A percentile compares a stretch with the other conserved stretches of the same genome.
These are phyloP conservation scores for Eucommia ulmoides DNA, from an alignment of 257 asterid genomes.

Conservation along the genomic window DNA sequence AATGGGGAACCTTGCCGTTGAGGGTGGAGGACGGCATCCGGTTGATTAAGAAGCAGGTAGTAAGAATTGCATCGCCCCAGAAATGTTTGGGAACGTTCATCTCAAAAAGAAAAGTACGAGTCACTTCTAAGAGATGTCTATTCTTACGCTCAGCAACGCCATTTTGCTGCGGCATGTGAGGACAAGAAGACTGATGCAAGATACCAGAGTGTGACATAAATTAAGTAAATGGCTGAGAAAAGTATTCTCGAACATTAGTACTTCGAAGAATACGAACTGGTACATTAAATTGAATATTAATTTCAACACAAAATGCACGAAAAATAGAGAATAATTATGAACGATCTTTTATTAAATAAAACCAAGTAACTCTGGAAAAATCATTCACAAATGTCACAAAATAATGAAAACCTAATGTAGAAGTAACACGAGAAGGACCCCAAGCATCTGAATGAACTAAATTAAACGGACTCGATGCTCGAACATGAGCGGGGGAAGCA, in stretches of 20 bases:
- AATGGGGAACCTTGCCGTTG: background rate
- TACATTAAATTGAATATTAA: conserved; percentile 2
- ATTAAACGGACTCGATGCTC: too few species aligned
- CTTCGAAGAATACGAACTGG: background rate
- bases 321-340: conserved; percentile 8
- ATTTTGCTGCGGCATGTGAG: background rate
- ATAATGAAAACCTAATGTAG: too few species aligned
- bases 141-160: background rate
- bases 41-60: background rate
- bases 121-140: background rate
- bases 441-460: too few species aligned
- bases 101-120: background rate
- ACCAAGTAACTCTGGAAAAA: background rate
- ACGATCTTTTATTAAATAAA: conserved; percentile 5
- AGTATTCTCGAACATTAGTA: conserved; percentile 6
- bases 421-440: too few species aligned
- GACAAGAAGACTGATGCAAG: background rate
- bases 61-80: background rate
- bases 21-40: conserved; percentile 1
- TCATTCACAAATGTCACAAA: background rate
- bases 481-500: too few species aligned
- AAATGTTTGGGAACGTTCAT: background rate
- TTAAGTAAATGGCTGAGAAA: background rate
- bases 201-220: background rate
- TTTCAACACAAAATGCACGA: conserved; percentile 1